Percentiles rank a stretch among this genome's conserved stretches.
Evolutionary conservation across 495 filamentous ascomycete genomes (phyloP).

Genomic region (Aspergillus homomorphus): DNA sequence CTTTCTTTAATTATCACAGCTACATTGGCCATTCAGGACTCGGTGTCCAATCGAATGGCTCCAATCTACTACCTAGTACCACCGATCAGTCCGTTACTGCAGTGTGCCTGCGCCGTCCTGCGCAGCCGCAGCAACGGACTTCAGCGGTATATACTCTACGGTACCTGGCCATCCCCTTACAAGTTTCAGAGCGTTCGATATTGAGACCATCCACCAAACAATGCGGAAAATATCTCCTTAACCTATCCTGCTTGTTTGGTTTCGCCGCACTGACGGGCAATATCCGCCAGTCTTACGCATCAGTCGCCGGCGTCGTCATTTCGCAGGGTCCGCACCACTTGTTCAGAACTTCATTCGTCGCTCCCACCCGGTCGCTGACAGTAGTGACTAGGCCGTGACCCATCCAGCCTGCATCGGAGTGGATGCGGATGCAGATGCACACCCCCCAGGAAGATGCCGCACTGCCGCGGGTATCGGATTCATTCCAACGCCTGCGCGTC

Average conservation of each 20-base stretch:
- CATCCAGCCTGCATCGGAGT: neutral
- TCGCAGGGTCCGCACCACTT: slow-evolving; percentile 1
- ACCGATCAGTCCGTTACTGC: neutral
- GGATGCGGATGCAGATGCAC: neutral
- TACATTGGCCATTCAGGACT: neutral
- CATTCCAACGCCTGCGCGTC: neutral
- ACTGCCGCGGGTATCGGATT: neutral
- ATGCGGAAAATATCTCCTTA: neutral
- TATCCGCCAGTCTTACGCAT: neutral
- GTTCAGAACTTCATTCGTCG: slow-evolving; percentile 1
- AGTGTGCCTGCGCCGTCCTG: no score
- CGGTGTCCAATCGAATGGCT: neutral
- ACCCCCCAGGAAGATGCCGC: neutral
- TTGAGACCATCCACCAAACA: neutral
- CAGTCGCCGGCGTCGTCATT: neutral
- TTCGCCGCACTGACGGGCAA: neutral
- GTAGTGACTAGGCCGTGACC: neutral
- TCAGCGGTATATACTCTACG: neutral
- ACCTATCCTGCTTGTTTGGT: neutral
- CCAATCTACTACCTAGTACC: neutral
- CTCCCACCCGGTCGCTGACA: neutral
- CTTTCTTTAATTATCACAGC: no score
- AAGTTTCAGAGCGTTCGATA: neutral
- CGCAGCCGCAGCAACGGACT: neutral
- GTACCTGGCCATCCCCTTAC: neutral